Conservation (phyloP, 352 stramenopile genomes). For the Globisporangium echinulatum region DNA sequence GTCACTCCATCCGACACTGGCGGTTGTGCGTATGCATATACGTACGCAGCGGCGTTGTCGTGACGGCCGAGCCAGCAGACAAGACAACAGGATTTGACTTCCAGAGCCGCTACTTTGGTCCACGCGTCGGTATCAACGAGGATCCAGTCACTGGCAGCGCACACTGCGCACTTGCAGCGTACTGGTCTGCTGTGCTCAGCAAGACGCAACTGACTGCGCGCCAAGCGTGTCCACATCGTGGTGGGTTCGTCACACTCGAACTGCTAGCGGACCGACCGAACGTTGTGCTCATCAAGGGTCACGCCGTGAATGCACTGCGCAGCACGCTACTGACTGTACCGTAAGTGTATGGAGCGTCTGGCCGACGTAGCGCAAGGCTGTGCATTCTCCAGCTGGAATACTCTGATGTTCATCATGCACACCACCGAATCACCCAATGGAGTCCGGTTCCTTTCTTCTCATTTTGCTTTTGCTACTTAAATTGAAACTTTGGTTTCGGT, state of each 20-base stretch:
- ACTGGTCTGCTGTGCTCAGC: conserved; percentile 59
- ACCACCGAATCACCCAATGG: too few relatives aligned
- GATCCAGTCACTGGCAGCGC: conserved; percentile 92
- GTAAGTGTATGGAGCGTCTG: not conserved
- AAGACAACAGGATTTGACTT: conserved; percentile 28
- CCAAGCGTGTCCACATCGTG: conserved; percentile 37
- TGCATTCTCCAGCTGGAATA: too few relatives aligned
- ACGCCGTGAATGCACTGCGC: conserved; percentile 25
- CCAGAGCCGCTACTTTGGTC: conserved; percentile 85
- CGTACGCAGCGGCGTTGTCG: conserved; percentile 13
- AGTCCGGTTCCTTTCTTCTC: too few relatives aligned
- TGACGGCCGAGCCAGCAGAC: conserved; percentile 20
- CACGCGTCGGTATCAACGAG: conserved; percentile 84
- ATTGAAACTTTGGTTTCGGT: too few relatives aligned
- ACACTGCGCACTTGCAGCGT: conserved; percentile 83
- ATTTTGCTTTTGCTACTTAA: too few relatives aligned
- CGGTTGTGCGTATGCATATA: too few relatives aligned
- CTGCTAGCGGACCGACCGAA: conserved; percentile 20
- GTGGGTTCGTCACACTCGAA: conserved; percentile 34
- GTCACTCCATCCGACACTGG: too few relatives aligned
- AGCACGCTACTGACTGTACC: conserved; percentile 14
- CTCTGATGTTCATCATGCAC: too few relatives aligned
- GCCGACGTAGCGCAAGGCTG: too few relatives aligned
- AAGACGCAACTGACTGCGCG: conserved; percentile 36
- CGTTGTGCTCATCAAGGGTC: conserved; percentile 42